A percentile compares a stretch with the other conserved stretches of the same genome.
Evolutionary conservation across 257 asterid species (phyloP).

Genomic region (Solanum bulbocastanum): DNA sequence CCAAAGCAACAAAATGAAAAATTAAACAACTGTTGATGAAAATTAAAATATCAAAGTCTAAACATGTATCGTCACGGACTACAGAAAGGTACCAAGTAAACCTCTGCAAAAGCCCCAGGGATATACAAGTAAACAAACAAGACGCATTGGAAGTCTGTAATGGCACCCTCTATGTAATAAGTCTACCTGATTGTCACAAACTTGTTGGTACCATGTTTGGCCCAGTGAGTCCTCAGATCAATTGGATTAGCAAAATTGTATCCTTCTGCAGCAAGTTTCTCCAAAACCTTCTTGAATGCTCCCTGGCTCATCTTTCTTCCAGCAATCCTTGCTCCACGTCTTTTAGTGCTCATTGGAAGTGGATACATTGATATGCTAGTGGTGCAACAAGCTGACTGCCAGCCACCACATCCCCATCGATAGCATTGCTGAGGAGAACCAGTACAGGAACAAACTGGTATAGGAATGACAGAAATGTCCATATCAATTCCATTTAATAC

Average conservation of each 20-base stretch:
- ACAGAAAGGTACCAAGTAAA: constrained; percentile 21
- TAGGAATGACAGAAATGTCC: constrained; percentile 84
- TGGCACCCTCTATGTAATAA: neutral
- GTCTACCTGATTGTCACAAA: constrained; percentile 86
- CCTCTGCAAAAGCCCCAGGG: constrained; percentile 43
- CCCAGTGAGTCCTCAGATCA: constrained; percentile 92
- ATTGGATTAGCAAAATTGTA: constrained; percentile 68
- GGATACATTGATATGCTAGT: constrained; percentile 88
- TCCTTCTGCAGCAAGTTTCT: constrained; percentile 74
- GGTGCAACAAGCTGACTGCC: constrained; percentile 99
- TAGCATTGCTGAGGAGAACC: constrained; percentile 94
- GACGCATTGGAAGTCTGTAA: constrained; percentile 12
- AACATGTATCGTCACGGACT: constrained; percentile 22
- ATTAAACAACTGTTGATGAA: constrained; percentile 24
- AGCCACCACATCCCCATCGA: constrained; percentile 98
- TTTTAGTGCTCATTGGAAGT: constrained; percentile 86
- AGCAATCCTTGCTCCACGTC: constrained; percentile 94
- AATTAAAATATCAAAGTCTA: constrained; percentile 23
- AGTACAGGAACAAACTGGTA: constrained; percentile 90
- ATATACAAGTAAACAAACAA: constrained; percentile 53
- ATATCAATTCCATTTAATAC: constrained; percentile 76
- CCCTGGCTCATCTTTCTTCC: constrained; percentile 99
- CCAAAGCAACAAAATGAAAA: constrained; percentile 24
- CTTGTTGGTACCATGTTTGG: constrained; percentile 96
- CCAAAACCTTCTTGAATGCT: constrained; percentile 92